Conservation (phyloP, 208 protist species). For the Phytomonas serpens region DNA sequence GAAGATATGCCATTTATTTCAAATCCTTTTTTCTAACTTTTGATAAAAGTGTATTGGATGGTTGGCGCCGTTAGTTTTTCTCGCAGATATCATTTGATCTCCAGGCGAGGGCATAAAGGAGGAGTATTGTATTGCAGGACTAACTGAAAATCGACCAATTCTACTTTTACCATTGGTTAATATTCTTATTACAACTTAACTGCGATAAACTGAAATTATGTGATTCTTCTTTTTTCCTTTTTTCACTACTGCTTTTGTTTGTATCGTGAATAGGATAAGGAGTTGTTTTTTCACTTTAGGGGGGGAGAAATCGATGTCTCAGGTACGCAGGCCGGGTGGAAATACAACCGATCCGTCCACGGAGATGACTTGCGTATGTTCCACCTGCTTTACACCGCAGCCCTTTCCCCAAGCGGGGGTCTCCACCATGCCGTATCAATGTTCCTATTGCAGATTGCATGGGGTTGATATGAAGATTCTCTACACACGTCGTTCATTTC, state of each 20-base stretch:
- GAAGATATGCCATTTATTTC: neutral
- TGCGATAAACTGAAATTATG: neutral
- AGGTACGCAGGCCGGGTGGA: neutral
- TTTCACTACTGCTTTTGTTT: neutral
- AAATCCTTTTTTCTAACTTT: slow-evolving; percentile 1
- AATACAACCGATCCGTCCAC: slow-evolving; percentile 11
- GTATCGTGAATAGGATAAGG: neutral
- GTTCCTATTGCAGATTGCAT: slow-evolving; percentile 68
- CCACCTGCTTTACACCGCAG: slow-evolving; percentile 56
- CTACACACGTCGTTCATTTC: slow-evolving; percentile 60
- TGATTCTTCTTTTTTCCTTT: neutral
- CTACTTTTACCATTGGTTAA: neutral
- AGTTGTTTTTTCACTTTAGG: neutral
- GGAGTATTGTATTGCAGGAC: neutral
- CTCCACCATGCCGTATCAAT: slow-evolving; percentile 59
- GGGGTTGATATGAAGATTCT: slow-evolving; percentile 72
- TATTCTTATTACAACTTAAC: neutral
- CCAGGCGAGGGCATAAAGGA: neutral
- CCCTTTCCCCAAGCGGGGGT: slow-evolving; percentile 45
- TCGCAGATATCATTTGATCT: neutral
- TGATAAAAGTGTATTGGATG: neutral
- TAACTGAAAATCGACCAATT: neutral
- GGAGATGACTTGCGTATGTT: slow-evolving; percentile 56
- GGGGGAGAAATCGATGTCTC: neutral
- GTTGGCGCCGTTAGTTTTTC: neutral